Conservation (phyloP, 495 filamentous ascomycete species). For the Penicillium lividum region DNA sequence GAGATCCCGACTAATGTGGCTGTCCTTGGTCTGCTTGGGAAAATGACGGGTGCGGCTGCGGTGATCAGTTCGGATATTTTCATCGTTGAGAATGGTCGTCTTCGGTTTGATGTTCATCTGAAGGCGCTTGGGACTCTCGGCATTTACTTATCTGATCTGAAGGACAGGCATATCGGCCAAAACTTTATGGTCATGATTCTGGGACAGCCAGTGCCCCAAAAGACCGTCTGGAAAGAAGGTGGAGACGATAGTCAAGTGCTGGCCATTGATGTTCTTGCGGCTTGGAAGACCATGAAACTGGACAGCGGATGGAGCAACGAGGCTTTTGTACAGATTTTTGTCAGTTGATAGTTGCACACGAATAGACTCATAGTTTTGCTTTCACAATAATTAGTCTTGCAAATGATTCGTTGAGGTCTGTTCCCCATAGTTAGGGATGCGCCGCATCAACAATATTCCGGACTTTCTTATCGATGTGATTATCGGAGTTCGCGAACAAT, state of each 20-base stretch:
- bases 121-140: conserved; percentile 84
- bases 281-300: conserved; percentile 76
- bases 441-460: conserved; percentile 30
- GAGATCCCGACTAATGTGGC: conserved; percentile 49
- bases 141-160: conserved; percentile 66
- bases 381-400: too few species aligned
- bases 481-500: conserved; percentile 19
- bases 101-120: conserved; percentile 64
- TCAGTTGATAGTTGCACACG: conserved; percentile 24
- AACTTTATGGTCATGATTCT: conserved; percentile 77
- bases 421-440: background rate
- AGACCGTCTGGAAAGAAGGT: conserved; percentile 63
- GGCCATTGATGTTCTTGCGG: conserved; percentile 72
- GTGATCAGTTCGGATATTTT: conserved; percentile 60
- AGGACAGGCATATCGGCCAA: conserved; percentile 56
- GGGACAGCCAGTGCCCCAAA: conserved; percentile 63
- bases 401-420: background rate
- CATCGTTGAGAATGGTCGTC: conserved; percentile 55
- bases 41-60: conserved; percentile 88
- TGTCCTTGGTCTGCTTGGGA: conserved; percentile 78
- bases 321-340: conserved; percentile 67
- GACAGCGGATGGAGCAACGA: conserved; percentile 83
- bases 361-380: background rate
- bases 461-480: conserved; percentile 28
- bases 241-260: conserved; percentile 58